Conservation (phyloP, 1,284 basidiomycete species). For the Gymnopus androsaceus region DNA sequence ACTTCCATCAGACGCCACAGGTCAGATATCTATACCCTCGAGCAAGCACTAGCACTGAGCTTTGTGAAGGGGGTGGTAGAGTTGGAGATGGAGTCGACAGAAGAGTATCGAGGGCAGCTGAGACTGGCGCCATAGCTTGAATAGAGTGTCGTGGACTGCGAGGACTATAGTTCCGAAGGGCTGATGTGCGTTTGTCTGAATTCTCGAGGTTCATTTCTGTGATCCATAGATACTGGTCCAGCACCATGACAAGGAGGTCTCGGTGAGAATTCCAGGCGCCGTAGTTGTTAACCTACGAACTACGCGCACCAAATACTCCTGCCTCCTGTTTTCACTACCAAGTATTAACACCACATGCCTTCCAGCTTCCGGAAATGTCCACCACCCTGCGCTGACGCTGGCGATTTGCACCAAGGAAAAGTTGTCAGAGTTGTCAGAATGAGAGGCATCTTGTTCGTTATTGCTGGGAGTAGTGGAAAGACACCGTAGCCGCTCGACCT, state of each 20-base stretch:
- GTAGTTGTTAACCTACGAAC: not conserved
- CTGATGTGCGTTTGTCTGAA: too few species aligned
- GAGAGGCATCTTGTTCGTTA: not conserved
- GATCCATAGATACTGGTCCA: not conserved
- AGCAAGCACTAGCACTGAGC: not conserved
- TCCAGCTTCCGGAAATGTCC: not conserved
- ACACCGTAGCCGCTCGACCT: not conserved
- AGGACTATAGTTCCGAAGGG: too few species aligned
- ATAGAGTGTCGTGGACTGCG: too few species aligned
- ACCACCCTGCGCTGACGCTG: not conserved
- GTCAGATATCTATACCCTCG: constrained; percentile 1
- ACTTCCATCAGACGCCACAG: not conserved
- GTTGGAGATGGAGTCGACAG: not conserved
- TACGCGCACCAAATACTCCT: not conserved
- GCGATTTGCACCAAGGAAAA: not conserved
- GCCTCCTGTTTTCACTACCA: not conserved
- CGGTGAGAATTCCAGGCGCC: not conserved
- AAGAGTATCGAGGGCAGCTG: not conserved
- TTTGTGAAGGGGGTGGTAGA: not conserved
- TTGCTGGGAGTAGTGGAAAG: not conserved
- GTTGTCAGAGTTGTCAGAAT: not conserved
- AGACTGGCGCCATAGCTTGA: too few species aligned
- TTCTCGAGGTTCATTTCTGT: too few species aligned
- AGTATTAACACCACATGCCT: not conserved
- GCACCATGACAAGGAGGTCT: not conserved